Base-by-base conservation (phyloP, 441 rosid species). In the Jatropha podagrica region DNA sequence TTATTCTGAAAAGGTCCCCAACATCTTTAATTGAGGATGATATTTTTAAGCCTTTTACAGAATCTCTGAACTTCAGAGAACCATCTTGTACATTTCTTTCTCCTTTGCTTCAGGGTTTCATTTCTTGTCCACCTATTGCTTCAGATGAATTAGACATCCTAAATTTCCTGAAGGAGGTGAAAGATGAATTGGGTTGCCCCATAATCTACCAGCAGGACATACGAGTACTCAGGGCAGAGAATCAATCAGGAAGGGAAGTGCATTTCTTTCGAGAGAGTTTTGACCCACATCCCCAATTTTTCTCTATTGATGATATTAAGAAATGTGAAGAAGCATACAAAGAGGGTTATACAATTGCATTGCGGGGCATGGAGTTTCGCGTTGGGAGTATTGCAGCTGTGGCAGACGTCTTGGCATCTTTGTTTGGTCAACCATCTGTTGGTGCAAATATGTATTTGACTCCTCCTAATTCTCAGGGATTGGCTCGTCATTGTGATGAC, bases 391-490 rank as follows among this genome's bases (percentile, higher is more conserved):
- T 88, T 55, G 86, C 92, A 52, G 73, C 80, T 73, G 71, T 86
- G 68, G 83, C 86, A 20, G 82, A 87, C 69, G 84, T 81, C 71
- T 80, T 89, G 73, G 93, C 91, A 55, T 85, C 86, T 72, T 65
- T 89, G 77, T 88, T 89, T 77, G 93, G 93, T 75, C 93, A 86
- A 74, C 93, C 91, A 40, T 88, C 91, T 56, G 85, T 84, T 44
- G 94, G 94, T 69, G 90, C 89, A 74, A 88, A 88, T 81, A 71
- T 90, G 18, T 88, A 90, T 85, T 65, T 88, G 81, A 90, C 94
- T 56, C 92, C 92, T 5, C 86, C 84, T 68, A 85, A 83, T 68
- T 87, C 94, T 73, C 92, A 87, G 60, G 94, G 92, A 38, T 83
- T 87, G 81, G 89, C 90, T 76, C 37, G 73, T 72, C 92, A 88